Base-by-base conservation (phyloP, 2,329 filamentous ascomycete genomes). In the Capronia coronata region DNA sequence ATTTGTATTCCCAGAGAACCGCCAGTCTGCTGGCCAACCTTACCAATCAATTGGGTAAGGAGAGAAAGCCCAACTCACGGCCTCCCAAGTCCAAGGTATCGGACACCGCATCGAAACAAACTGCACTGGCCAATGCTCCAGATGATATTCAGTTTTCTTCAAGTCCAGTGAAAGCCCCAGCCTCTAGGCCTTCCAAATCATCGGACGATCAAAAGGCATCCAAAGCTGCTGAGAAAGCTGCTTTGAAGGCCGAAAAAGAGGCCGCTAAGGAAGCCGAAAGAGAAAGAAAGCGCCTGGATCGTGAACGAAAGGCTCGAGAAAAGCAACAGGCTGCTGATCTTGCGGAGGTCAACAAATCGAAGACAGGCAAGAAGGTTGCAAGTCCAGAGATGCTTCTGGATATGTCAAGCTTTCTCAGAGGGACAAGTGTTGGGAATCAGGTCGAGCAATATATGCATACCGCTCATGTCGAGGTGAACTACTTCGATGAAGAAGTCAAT, bases 321-420 rank as follows among this genome's bases (percentile, higher is more conserved):
- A 87, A 83, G 59, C 76, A 82, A 55, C 71, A 73, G 2, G 79
- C 78, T 9, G 77, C 79, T 5, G 83, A 86, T 6, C 68, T 90
- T 18, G 79, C 80, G 2, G 81, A 86, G 55, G 84, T 82, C 35
- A 91, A 91, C 67, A 87, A 84, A 61, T 68, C 83, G 8, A 80
- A 80, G 44, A 80, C 79, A 0, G 82, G 88, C 67, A 88, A 87
- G 68, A 87, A 86, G 58, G 70, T 82, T 0, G 84, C 85, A 0
- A 78, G 81, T 0, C 76, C 76, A 0, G 86, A 93, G 64, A 91
- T 93, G 86, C 82, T 91, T 43, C 74, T 88, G 1, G 79, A 87
- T 58, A 69, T 91, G 19, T 77, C 86, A 0, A 66, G 68, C 0
- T 75, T 74, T 1, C 67, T 91, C 1, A 67, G 75, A 18, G 65